Percentiles rank a stretch among this genome's conserved stretches.
Evolutionary conservation across 2,329 filamentous ascomycete genomes (phyloP).

Genomic region (Aspergillus phoenicis): DNA sequence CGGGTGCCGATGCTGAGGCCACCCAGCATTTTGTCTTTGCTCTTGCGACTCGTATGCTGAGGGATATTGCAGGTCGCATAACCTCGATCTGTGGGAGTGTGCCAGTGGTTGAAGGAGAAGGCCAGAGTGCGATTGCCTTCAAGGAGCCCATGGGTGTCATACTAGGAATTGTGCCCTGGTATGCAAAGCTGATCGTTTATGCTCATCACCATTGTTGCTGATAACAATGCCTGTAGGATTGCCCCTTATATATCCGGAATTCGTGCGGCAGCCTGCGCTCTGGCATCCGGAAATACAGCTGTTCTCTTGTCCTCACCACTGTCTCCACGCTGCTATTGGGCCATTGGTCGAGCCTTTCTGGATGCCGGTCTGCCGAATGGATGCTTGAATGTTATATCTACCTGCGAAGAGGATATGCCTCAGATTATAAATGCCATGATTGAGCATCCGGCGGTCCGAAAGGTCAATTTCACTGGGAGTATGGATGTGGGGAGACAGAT

Average conservation of each 20-base stretch:
- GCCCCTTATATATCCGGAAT: constrained; percentile 55
- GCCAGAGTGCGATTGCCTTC: constrained; percentile 64
- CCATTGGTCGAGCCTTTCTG: constrained; percentile 62
- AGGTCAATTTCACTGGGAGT: constrained; percentile 51
- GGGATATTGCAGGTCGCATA: constrained; percentile 53
- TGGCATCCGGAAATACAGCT: constrained; percentile 71
- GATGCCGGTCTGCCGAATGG: constrained; percentile 75
- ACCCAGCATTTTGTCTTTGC: constrained; percentile 35
- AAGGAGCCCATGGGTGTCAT: constrained; percentile 78
- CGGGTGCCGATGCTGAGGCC: constrained; percentile 47
- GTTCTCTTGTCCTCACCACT: constrained; percentile 71
- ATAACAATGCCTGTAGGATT: constrained; percentile 44
- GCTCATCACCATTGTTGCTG: neutral
- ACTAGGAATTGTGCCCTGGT: constrained; percentile 79
- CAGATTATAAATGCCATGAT: constrained; percentile 68
- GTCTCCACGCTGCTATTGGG: constrained; percentile 63
- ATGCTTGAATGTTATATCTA: constrained; percentile 69
- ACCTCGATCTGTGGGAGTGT: constrained; percentile 51
- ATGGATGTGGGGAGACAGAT: constrained; percentile 47
- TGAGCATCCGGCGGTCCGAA: constrained; percentile 46
- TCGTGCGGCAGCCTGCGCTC: constrained; percentile 59
- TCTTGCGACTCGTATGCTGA: constrained; percentile 42
- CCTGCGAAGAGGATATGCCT: constrained; percentile 62
- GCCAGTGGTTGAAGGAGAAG: constrained; percentile 52
- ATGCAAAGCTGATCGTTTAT: constrained; percentile 20